Base-by-base conservation (phyloP, 306 rosid genomes). In the Sicyos edulis region DNA sequence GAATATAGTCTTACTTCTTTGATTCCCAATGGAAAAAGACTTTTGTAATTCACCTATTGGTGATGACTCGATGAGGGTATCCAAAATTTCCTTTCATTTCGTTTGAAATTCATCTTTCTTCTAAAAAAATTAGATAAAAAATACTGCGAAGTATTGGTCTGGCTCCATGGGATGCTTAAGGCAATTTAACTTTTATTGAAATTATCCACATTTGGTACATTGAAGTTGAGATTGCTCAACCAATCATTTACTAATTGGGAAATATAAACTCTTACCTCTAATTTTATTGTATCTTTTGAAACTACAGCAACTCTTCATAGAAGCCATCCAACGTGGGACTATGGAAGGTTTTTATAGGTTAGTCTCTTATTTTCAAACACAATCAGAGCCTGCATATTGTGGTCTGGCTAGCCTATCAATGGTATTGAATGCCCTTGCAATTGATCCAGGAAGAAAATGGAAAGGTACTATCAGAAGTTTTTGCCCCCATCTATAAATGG, bases 371-470 rank as follows among this genome's bases (percentile, higher is more conserved):
- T 93, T 88, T 17, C 98, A 93, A 78, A 93, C 98, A 0, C 97
- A 93, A 54, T 90, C 97, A 0, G 98, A 93, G 76, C 96, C 98
- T 7, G 96, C 97, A 5, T 93, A 83, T 37, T 93, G 98, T 75
- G 98, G 98, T 16, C 85, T 93, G 64, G 98, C 98, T 3, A 93
- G 92, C 74, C 84, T 93, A 17, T 86, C 98, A 58, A 87, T 90
- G 98, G 98, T 88, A 47, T 83, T 93, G 84, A 93, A 93, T 76
- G 89, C 97, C 65, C 97, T 93, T 29, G 87, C 93, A 70, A 93
- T 93, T 81, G 97, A 93, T 82, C 98, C 98, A 3, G 90, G 96
- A 37, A 86, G 95, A 68, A 93, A 87, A 80, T 93, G 98, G 98
- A 93, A 93, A 84, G 98, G 98, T 88, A 66, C 54, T 15, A 3